These are phyloP conservation scores for Irpex sp. DNA, from an alignment of 1,284 basidiomycete species.

Conservation along the genomic window DNA sequence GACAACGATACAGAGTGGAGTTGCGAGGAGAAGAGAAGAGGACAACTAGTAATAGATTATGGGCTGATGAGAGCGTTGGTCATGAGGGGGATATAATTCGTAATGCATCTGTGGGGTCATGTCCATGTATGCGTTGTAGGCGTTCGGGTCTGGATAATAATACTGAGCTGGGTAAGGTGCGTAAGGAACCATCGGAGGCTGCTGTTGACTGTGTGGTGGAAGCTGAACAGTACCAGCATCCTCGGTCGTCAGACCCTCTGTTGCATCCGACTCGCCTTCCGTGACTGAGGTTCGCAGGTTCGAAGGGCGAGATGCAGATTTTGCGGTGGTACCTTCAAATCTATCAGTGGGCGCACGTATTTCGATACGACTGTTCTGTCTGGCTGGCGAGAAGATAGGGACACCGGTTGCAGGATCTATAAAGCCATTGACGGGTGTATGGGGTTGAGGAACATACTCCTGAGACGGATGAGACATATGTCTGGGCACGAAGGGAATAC, in stretches of 20 bases:
- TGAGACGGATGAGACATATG: conserved; percentile 59
- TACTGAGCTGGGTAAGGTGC: conserved; percentile 51
- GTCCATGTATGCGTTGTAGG: conserved; percentile 62
- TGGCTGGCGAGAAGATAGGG: conserved; percentile 68
- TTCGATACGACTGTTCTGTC: conserved; percentile 67
- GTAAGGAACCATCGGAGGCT: conserved; percentile 43
- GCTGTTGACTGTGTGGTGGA: conserved; percentile 19
- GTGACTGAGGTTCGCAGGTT: conserved; percentile 26
- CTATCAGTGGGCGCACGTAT: conserved; percentile 63
- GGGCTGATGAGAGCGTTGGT: conserved; percentile 38
- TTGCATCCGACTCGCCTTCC: conserved; percentile 18
- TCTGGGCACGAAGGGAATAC: conserved; percentile 45
- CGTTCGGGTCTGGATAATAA: conserved; percentile 68
- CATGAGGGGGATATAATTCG: conserved; percentile 55
- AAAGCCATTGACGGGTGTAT: conserved; percentile 56
- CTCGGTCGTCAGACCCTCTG: neutral
- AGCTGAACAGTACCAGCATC: conserved; percentile 9
- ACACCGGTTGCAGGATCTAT: conserved; percentile 59
- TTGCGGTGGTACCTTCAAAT: conserved; percentile 24
- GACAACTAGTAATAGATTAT: conserved; percentile 52
- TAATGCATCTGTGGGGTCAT: conserved; percentile 59
- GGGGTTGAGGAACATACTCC: conserved; percentile 54
- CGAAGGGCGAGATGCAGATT: conserved; percentile 34
- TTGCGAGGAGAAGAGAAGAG: conserved; percentile 11
- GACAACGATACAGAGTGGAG: conserved; percentile 18